Evolutionary conservation across 805 yeast species (phyloP), one percentile per base, ranked within the genome.

Genomic region (Clavispora asparagi): DNA sequence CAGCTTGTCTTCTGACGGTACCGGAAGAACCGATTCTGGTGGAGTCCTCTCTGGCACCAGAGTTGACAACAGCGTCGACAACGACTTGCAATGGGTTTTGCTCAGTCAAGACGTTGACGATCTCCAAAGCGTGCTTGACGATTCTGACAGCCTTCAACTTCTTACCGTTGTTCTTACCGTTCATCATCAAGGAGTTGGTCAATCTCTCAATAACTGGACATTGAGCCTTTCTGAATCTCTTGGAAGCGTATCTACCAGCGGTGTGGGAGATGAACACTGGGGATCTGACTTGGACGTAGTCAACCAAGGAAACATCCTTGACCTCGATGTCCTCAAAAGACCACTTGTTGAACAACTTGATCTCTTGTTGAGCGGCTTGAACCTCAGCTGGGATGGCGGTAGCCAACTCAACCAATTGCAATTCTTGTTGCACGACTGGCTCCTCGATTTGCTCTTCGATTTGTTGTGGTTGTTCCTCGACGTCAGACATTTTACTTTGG

Each of bases 131-230:
- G 85, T 94, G 99, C 84, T 95, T 88, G 76, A 94, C 90, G 75
- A 94, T 94, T 87, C 98, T 91, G 66, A 94, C 98, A 67, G 99
- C 99, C 87, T 92, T 91, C 77, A 95, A 88, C 83, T 94, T 94
- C 86, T 94, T 94, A 85, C 99, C 99, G 87, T 95, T 94, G 95
- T 94, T 94, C 84, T 98, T 92, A 83, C 99, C 99, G 87, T 94
- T 91, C 99, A 94, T 94, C 99, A 94, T 94, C 74, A 94, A 83
- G 59, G 99, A 87, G 92, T 94, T 92, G 79, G 98, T 92, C 76
- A 94, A 83, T 85, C 99, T 92, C 86, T 94, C 99, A 65, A 94
- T 76, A 76, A 94, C 85, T 71, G 98, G 98, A 82, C 97, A 91
- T 83, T 94, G 99, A 63, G 98, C 94, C 87, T 94, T 94, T 86